Evolutionary conservation across 495 filamentous ascomycete species (phyloP), one percentile per base, ranked within the genome.

Genomic region (Daldinia childiae): DNA sequence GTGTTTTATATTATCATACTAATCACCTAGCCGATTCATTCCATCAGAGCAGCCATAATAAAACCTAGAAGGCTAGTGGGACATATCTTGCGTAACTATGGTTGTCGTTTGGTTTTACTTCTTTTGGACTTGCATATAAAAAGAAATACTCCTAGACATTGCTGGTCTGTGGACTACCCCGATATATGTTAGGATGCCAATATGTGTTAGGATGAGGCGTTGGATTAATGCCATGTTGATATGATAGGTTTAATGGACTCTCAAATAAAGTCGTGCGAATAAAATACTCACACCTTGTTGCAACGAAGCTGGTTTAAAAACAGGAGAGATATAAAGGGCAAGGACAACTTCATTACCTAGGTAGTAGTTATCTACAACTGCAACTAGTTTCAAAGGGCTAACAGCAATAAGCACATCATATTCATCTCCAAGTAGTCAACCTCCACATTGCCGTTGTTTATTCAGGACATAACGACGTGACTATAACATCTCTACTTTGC

Each of bases 401-500:
- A 62, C 6, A 38, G 17, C 32, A 38, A 52, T 21, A 29, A 19
- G 5, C 50, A 19, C 39, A 8, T 52, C 30, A 19, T 38, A 15
- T 39, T 21, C 19, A 26, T 21, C 15, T 4, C 21, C 19, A 39
- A 54, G 21, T 27, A 54, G 24, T 41, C 14, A 11, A 24, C 43
- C 8, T 21, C 8, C 43, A 48, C 6, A 24, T 48, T 24, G 1
- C 43, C 43, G 9, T 48, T 48, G 3, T 11, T 24, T 48, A 48
- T 48, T 48, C 43, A 48, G 43, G 43, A 24, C 43, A 48, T 48
- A 24, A 48, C 43, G 19, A 48, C 4, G 43, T 4, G 43, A 11
- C 9, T 48, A 48, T n/a, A 55, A 41, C 6, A 39, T 30, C 26
- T 17, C 51, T 54, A 34, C 54, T 57, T 61, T 29, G 38, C 14